Evolutionary conservation across 805 yeast genomes (phyloP).

Genomic region (Cyberlindnera mycetangii): DNA sequence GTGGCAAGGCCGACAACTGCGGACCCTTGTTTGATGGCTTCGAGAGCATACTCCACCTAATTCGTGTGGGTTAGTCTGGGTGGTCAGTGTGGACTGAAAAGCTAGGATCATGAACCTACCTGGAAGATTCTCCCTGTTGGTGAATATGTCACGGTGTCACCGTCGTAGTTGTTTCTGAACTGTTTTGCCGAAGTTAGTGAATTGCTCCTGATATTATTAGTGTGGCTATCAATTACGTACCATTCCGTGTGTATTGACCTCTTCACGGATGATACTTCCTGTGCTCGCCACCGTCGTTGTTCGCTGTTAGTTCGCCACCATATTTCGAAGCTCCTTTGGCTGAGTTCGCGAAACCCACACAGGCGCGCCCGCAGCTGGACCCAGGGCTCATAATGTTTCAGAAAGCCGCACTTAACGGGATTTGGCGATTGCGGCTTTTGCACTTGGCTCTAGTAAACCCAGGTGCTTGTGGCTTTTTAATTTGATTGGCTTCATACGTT

Average conservation of each 20-base stretch:
- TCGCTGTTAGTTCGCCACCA: conserved; percentile 7
- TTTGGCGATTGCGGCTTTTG: not conserved
- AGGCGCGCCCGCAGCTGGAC: too few relatives aligned
- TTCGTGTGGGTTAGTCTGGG: conserved; percentile 7
- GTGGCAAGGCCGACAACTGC: conserved; percentile 95
- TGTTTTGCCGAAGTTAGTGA: conserved; percentile 12
- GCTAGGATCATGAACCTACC: conserved; percentile 31
- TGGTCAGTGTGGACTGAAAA: not conserved
- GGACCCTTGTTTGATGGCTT: conserved; percentile 96
- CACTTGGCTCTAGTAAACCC: not conserved
- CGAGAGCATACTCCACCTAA: conserved; percentile 76
- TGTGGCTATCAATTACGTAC: not conserved
- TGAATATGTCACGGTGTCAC: conserved; percentile 96
- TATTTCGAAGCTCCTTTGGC: not conserved
- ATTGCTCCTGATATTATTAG: too few relatives aligned
- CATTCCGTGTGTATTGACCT: conserved; percentile 1
- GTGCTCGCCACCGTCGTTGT: not conserved
- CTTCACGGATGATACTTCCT: not conserved
- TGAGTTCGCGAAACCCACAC: conserved; percentile 1
- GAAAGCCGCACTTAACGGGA: conserved; percentile 8
- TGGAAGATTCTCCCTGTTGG: conserved; percentile 93
- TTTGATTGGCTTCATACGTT: not conserved
- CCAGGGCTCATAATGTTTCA: not conserved
- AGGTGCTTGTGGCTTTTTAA: not conserved
- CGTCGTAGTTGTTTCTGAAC: conserved; percentile 98